A percentile compares a stretch with the other conserved stretches of the same genome.
Evolutionary conservation across 164 flowering plant species (phyloP).

Genomic region (Buxus sempervirens): DNA sequence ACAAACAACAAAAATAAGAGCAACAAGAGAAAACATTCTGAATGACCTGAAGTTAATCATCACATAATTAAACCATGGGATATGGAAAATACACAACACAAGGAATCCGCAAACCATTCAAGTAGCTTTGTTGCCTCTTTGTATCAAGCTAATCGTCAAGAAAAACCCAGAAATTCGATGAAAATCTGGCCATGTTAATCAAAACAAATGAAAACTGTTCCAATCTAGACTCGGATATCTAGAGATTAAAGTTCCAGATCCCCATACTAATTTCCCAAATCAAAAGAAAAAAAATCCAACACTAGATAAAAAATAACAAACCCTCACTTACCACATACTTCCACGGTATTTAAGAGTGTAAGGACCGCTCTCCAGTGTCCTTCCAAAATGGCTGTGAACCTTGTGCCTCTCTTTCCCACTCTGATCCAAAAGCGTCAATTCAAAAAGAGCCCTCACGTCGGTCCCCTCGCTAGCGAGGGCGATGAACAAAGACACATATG

Average conservation of each 20-base stretch:
- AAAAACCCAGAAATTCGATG: too few species aligned
- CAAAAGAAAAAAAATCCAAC: not conserved
- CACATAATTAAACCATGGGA: not conserved
- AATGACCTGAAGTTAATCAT: not conserved
- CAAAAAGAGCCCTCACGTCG: constrained; percentile 85
- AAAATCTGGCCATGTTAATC: too few species aligned
- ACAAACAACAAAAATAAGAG: too few species aligned
- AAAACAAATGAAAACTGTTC: too few species aligned
- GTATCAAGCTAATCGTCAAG: too few species aligned
- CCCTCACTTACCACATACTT: constrained; percentile 75
- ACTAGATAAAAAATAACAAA: not conserved
- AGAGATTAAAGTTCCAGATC: too few species aligned
- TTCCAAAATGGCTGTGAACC: constrained; percentile 87
- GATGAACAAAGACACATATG: constrained; percentile 75
- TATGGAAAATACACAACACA: not conserved
- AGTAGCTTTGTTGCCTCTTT: too few species aligned
- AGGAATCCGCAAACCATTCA: not conserved
- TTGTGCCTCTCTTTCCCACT: constrained; percentile 84
- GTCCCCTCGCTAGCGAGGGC: constrained; percentile 87
- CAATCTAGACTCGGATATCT: too few species aligned
- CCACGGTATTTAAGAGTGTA: constrained; percentile 88
- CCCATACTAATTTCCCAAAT: too few species aligned
- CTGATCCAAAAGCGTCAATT: constrained; percentile 84
- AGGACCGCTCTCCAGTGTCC: constrained; percentile 82
- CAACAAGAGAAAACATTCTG: too few species aligned